Conservation (phyloP, 768 basidiomycete species). For the Myochromella boudieri region DNA sequence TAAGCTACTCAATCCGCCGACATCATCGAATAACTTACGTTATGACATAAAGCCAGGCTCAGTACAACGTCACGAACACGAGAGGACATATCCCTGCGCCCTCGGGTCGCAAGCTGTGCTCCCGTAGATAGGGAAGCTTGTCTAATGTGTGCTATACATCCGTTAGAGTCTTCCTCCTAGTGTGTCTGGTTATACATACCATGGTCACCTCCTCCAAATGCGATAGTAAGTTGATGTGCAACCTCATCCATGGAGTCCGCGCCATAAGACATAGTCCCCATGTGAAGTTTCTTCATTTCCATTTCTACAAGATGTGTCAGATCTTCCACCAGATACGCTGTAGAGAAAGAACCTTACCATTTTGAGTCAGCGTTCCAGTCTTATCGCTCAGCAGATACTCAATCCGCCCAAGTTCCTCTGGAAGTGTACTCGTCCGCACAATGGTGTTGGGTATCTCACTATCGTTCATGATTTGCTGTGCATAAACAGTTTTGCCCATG, state of each 20-base stretch:
- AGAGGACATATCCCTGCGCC: constrained; percentile 92
- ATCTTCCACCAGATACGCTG: neutral
- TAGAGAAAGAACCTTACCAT: constrained; percentile 56
- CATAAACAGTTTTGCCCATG: constrained; percentile 99
- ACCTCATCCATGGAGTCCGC: constrained; percentile 99
- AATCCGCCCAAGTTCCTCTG: constrained; percentile 93
- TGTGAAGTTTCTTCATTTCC: constrained; percentile 99
- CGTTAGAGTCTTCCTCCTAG: neutral
- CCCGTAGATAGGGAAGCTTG: constrained; percentile 71
- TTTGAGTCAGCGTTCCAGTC: constrained; percentile 96
- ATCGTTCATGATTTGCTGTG: constrained; percentile 93
- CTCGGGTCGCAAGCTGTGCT: constrained; percentile 79
- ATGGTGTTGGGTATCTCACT: constrained; percentile 92
- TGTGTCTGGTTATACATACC: constrained; percentile 31
- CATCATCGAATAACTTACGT: constrained; percentile 51
- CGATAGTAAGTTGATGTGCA: constrained; percentile 82
- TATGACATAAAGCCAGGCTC: constrained; percentile 94
- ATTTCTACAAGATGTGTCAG: constrained; percentile 62
- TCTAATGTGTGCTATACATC: constrained; percentile 35
- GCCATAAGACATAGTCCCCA: constrained; percentile 98
- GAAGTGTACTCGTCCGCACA: constrained; percentile 95
- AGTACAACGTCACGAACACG: constrained; percentile 90
- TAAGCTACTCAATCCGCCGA: neutral
- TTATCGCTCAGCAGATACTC: constrained; percentile 97
- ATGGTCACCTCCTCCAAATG: constrained; percentile 71